phyloP scores from a whole-genome alignment of 345 rosid genomes.

The Lepidium didymum region DNA sequence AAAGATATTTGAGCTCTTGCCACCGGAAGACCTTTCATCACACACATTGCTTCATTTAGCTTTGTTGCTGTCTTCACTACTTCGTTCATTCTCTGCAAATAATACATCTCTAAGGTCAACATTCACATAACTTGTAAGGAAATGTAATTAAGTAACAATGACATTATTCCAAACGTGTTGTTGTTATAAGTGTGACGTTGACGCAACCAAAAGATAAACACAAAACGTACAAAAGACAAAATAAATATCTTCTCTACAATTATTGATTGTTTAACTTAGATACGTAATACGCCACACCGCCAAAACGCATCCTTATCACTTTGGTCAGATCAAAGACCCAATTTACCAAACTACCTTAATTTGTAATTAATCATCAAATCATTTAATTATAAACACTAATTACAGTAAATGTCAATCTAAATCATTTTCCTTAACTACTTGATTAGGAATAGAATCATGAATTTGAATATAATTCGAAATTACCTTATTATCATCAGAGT shows the following conservation, averaged over 20 bases:
- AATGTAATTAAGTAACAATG: slow-evolving; percentile 5
- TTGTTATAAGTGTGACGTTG: background rate
- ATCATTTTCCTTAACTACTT: background rate
- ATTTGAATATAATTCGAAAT: background rate
- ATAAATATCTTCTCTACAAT: slow-evolving; percentile 5
- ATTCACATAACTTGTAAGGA: background rate
- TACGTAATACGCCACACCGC: slow-evolving; percentile 26
- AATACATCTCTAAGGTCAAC: background rate
- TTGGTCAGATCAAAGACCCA: background rate
- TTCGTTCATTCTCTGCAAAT: slow-evolving; percentile 60
- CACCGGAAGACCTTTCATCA: slow-evolving; percentile 63
- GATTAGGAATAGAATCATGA: background rate
- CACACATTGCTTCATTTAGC: slow-evolving; percentile 64
- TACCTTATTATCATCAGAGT: slow-evolving; percentile 79
- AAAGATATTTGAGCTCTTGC: slow-evolving; percentile 69
- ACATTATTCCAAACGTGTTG: background rate
- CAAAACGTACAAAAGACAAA: slow-evolving; percentile 14
- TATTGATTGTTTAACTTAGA: slow-evolving; percentile 13
- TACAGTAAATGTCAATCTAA: background rate
- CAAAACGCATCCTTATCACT: slow-evolving; percentile 32
- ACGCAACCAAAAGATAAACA: slow-evolving; percentile 10
- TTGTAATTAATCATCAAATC: background rate
- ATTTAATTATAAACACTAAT: background rate
- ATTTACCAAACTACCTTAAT: background rate
- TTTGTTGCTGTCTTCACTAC: slow-evolving; percentile 58